These are phyloP conservation scores for Perkinsus marinus DNA, from an alignment of 169 alveolate species.

Conservation along the genomic window DNA sequence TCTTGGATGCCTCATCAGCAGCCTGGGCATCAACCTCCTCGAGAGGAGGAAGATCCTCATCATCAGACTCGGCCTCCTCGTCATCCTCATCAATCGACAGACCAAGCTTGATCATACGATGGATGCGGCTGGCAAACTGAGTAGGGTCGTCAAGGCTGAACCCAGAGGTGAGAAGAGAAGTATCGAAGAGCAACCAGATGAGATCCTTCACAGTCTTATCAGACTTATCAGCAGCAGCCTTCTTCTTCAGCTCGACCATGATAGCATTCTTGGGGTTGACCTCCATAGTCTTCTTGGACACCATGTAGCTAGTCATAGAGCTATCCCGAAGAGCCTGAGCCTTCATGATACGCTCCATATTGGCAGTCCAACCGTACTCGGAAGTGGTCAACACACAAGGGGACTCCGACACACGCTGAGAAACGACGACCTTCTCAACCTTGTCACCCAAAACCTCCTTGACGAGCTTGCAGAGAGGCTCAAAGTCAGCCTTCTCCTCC, in stretches of 20 bases:
- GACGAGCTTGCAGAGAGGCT: conserved; percentile 89
- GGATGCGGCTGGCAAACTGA: conserved; percentile 92
- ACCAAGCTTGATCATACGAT: conserved; percentile 98
- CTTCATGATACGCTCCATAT: conserved; percentile 99
- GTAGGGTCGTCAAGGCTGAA: conserved; percentile 98
- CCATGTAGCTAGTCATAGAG: conserved; percentile 74
- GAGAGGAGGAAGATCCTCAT: conserved; percentile 71
- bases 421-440: conserved; percentile 93
- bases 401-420: conserved; percentile 88
- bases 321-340: conserved; percentile 99
- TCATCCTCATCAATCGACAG: conserved; percentile 92
- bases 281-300: conserved; percentile 94
- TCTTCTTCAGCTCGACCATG: conserved; percentile 85
- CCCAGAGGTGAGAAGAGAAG: conserved; percentile 96
- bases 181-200: conserved; percentile 95
- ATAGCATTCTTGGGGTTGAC: conserved; percentile 95
- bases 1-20: conserved; percentile 73
- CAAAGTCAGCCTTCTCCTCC: conserved; percentile 88
- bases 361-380: conserved; percentile 99
- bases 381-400: conserved; percentile 97
- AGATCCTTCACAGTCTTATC: conserved; percentile 97
- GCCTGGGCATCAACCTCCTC: conserved; percentile 65
- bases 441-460: conserved; percentile 96
- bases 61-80: conserved; percentile 48
- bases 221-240: conserved; percentile 86